Conservation (phyloP, 2,329 filamentous ascomycete species). For the Daldinia eschscholtzii region DNA sequence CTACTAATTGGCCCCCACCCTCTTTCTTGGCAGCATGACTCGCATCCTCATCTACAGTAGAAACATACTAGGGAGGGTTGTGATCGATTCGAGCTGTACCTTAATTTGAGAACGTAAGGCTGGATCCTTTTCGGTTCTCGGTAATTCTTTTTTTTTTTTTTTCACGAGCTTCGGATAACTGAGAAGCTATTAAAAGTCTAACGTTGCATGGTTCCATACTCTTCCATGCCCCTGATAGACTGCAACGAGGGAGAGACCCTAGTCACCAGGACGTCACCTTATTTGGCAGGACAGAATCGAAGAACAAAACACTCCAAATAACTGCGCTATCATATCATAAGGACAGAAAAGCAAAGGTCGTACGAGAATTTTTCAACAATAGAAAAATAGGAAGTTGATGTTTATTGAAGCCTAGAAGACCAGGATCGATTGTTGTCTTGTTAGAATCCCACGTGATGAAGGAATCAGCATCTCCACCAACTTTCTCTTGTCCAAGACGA, state of each 20-base stretch:
- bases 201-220: not conserved
- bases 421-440: constrained; percentile 1
- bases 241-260: not conserved
- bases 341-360: not conserved
- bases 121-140: constrained; percentile 4
- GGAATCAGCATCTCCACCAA: constrained; percentile 3
- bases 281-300: constrained; percentile 1
- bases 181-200: not conserved
- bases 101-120: not conserved
- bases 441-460: not conserved
- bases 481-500: not conserved
- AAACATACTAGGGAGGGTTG: not conserved
- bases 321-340: not conserved
- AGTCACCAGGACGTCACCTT: not conserved
- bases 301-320: not conserved
- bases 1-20: not conserved
- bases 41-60: not conserved
- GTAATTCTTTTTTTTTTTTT: not conserved
- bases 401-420: not conserved
- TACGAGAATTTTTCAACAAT: not conserved
- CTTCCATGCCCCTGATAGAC: not conserved
- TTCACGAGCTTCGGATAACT: not conserved
- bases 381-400: constrained; percentile 5
- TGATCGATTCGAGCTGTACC: not conserved
- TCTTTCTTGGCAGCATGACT: constrained; percentile 7